Evolutionary conservation across 805 yeast genomes (phyloP), one percentile per base, ranked within the genome.

Genomic region (Starmera caribaea): DNA sequence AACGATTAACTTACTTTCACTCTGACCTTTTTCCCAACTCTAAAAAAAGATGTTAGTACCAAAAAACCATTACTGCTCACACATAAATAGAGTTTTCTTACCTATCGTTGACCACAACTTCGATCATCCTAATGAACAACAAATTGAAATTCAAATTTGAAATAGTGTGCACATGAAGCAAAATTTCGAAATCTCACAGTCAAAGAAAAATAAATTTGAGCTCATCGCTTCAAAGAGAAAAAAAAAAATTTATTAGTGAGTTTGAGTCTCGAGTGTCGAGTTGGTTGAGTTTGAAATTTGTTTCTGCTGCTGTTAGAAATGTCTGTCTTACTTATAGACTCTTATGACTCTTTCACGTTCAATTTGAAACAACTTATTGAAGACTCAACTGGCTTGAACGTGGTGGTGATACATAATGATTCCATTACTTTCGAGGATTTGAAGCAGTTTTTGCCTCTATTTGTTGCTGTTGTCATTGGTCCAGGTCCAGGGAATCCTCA

Each of bases 401-500:
- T 65, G 11, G 49, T 61, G 8, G 59, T 62, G 4, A 54, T 65
- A 24, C 68, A 59, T 40, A 63, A 62, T 35, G 66, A 63, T 43
- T 46, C 63, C 1, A 50, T 60, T 17, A 32, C 65, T 57, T 53
- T 57, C 4, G 37, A 46, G 1, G 66, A 65, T 28, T 63, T 82
- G 37, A 47, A 49, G 6, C 42, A 51, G 2, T 66, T 71, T 42
- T 53, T 85, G 15, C 64, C 68, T 1, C 53, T 64, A 8, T 78
- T 86, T 47, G 86, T 83, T 42, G 87, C 87, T 29, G 67, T 92
- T 3, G 76, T 92, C 0, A 69, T 92, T 8, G 98, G 98, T 0
- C 99, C 99, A 0, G 99, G 99, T 0, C 99, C 99, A 0, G 99
- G 99, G 0, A 76, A 84, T 49, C 98, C 98, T 0, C 58, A 62